Percentiles rank a stretch among this genome's conserved stretches.
Conservation (phyloP, 495 filamentous ascomycete genomes). For the Tuber calosporum region DNA sequence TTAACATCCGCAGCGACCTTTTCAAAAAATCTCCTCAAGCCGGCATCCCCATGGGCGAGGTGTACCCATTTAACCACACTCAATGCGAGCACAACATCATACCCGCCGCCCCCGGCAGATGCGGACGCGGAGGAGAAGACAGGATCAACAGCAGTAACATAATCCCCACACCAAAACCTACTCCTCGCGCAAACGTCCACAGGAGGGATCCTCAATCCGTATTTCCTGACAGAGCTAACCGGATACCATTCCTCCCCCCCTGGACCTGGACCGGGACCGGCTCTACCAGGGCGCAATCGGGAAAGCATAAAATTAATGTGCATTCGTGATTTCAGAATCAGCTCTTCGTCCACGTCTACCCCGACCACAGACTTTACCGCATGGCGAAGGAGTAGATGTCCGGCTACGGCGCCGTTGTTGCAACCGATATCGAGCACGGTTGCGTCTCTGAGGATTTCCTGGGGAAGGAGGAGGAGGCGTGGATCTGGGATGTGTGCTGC, state of each 20-base stretch:
- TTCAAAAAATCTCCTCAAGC: slow-evolving; percentile 40
- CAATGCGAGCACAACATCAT: slow-evolving; percentile 43
- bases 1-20: slow-evolving; percentile 37
- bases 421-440: slow-evolving; percentile 44
- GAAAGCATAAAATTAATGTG: slow-evolving; percentile 42
- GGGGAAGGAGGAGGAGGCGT: slow-evolving; percentile 39
- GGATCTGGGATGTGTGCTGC: slow-evolving; percentile 43
- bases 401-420: slow-evolving; percentile 43
- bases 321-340: slow-evolving; percentile 41
- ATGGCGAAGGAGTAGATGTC: slow-evolving; percentile 33
- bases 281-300: slow-evolving; percentile 24
- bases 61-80: slow-evolving; percentile 47
- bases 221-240: slow-evolving; percentile 42
- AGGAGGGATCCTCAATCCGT: slow-evolving; percentile 39
- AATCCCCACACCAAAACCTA: slow-evolving; percentile 40
- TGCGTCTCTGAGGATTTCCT: slow-evolving; percentile 38
- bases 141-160: slow-evolving; percentile 34
- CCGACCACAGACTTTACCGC: slow-evolving; percentile 38
- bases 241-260: slow-evolving; percentile 42
- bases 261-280: too few relatives aligned
- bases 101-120: slow-evolving; percentile 30
- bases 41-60: slow-evolving; percentile 40
- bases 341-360: slow-evolving; percentile 43
- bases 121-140: background rate
- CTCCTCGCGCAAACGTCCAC: slow-evolving; percentile 31